Base-by-base conservation (phyloP, 768 basidiomycete genomes). In the Rhizopogon vesiculosus region DNA sequence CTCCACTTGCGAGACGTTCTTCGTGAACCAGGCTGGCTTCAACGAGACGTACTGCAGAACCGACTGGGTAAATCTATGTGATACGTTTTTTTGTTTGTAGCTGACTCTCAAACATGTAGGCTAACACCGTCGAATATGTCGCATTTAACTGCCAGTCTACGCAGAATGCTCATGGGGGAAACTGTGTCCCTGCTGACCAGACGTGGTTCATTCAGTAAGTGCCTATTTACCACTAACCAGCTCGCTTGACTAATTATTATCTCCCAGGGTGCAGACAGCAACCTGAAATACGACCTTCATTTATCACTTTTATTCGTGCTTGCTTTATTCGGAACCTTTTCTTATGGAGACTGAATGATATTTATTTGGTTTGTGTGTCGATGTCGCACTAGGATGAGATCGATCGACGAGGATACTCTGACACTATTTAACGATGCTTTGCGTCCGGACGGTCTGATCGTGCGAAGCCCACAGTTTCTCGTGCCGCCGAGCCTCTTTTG, bases 141-240 rank as follows among this genome's bases (percentile, higher is more conserved):
- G 76, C 79, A 0, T 70, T 67, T 16, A 78, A 77, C 60, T 81
- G 79, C 62, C 75, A 78, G 61, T 64, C 78, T 0, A 68, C 72
- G 4, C 74, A 79, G 69, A 79, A 79, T 53, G 78, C 79, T 2
- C 76, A 80, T 55, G 80, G 78, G 8, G 79, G 78, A 1, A 67
- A 75, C 48, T 80, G 78, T 59, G 74, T 79, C 22, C 76, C 79
- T 15, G 68, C 61, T 49, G 73, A 80, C 60, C 73, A 78, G 59
- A 61, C 65, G 29, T 81, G 77, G 75, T 81, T 78, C 64, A 73
- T 78, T 55, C 77, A 81, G 78, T 78, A 58, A 61, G 77, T 73
- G 3, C 15, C 29, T 16, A 8, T 16, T 15, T 3, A 22, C 33
- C 16, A 38, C 10, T 33, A 7, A 33, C 33, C 13, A 35, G 15